These are phyloP conservation scores for Zymoseptoria crescenta DNA, from an alignment of 2,329 filamentous ascomycete species.

Conservation along the genomic window DNA sequence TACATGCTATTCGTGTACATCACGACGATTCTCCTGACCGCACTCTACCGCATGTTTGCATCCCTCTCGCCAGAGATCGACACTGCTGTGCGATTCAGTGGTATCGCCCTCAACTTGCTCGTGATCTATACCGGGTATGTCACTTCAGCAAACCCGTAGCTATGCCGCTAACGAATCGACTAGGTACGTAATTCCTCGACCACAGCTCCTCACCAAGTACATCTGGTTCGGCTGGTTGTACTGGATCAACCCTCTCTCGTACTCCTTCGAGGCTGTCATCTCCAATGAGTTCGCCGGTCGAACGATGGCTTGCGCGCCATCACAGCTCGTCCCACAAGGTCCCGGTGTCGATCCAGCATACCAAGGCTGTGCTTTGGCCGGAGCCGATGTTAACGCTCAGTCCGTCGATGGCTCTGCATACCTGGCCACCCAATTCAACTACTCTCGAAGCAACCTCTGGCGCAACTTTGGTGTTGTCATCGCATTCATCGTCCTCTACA, in stretches of 20 bases:
- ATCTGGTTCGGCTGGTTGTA: constrained; percentile 61
- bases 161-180: too few relatives aligned
- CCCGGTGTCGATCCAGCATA: constrained; percentile 47
- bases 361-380: constrained; percentile 56
- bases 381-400: constrained; percentile 46
- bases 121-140: constrained; percentile 51
- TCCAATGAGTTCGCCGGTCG: constrained; percentile 56
- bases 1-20: constrained; percentile 57
- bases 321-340: constrained; percentile 53
- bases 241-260: constrained; percentile 44
- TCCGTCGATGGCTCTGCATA: constrained; percentile 50
- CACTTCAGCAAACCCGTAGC: too few relatives aligned
- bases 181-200: constrained; percentile 57
- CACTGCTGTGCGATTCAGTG: constrained; percentile 57
- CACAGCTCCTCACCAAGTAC: constrained; percentile 49
- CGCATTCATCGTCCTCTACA: constrained; percentile 66
- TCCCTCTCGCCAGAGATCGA: constrained; percentile 57
- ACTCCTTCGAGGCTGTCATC: constrained; percentile 60
- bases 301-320: constrained; percentile 50
- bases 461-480: constrained; percentile 73
- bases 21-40: constrained; percentile 55
- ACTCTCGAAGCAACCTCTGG: constrained; percentile 52
- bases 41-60: constrained; percentile 60
- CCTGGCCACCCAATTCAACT: constrained; percentile 48
- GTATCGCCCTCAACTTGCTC: constrained; percentile 54